Base-by-base conservation (phyloP, 805 yeast species). In the Trichomonascus vanleenenianus region DNA sequence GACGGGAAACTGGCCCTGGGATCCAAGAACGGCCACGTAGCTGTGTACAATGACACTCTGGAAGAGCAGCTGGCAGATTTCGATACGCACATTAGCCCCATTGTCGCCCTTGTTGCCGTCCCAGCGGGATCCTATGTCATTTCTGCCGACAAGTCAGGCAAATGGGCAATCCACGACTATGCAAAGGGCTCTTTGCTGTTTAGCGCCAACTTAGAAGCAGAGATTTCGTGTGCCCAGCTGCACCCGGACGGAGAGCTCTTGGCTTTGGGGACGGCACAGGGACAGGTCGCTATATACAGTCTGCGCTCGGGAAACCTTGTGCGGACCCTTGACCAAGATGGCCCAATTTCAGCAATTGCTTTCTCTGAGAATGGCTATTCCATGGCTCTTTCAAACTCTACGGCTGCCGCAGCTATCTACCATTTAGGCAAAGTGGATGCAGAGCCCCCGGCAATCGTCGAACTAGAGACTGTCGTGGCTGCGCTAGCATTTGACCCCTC, bases 341-440 rank as follows among this genome's bases (percentile, higher is more conserved):
- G 52, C 1, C 32, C 44, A 1, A 63, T 74, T 8, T 50, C 59
- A 4, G 59, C 63, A n/a, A 46, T 80, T 10, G 55, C 59, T 36
- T 81, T 79, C 62, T 83, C 81, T 2, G 64, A 68, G 25, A 83
- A 83, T 56, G 91, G 91, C 1, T 80, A 77, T 58, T 79, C 82
- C 74, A 56, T 83, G 36, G 56, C 53, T 15, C 57, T 73, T 38
- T 72, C 63, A 3, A 14, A n/a, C 11, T 16, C n/a, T 18, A 20
- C 18, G 30, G 43, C 55, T 2, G 64, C 56, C 15, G 51, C 52
- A 0, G 55, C 75, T 7, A 57, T 78, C 2, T 64, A 77, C 63
- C 80, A 78, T 56, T 61, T 78, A 52, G 64, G 82, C 50, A 75
- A 75, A 50, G 39, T 40, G 30, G 34, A 38, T 8, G 46, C 40